A percentile compares a stretch with the other conserved stretches of the same genome.
These are phyloP conservation scores for Nicotiana noctiflora DNA, from an alignment of 257 asterid species.

Conservation along the genomic window DNA sequence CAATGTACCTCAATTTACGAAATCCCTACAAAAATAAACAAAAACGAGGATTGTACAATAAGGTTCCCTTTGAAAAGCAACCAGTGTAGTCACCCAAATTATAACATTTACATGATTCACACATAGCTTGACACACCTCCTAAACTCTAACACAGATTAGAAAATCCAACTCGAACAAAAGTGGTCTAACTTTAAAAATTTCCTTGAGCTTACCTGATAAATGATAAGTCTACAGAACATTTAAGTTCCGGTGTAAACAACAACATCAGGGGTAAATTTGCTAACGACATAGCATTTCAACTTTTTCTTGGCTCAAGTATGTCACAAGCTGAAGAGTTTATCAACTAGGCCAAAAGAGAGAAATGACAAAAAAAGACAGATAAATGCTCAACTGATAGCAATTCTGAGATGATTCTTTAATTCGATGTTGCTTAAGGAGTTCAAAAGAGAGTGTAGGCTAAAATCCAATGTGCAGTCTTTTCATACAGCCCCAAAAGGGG, in stretches of 20 bases:
- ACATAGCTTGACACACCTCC: background rate
- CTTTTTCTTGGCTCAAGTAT: background rate
- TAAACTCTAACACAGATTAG: background rate
- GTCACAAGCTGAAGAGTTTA: background rate
- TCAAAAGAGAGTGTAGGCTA: background rate
- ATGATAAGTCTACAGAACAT: background rate
- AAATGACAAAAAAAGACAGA: background rate
- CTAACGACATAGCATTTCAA: background rate
- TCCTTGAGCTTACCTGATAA: too few relatives aligned
- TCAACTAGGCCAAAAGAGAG: background rate
- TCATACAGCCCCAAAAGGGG: too few relatives aligned
- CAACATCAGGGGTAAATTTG: background rate
- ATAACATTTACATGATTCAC: background rate
- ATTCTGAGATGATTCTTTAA: background rate
- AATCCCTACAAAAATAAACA: constrained; percentile 50
- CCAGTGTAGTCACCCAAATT: background rate
- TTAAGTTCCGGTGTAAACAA: background rate
- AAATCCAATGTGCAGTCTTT: background rate
- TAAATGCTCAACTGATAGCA: background rate
- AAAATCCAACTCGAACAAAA: background rate
- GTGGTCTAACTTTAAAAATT: background rate
- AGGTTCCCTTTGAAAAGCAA: background rate
- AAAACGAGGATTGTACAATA: background rate
- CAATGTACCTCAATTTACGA: constrained; percentile 53
- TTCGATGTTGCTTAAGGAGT: background rate